Evolutionary conservation across 2,329 filamentous ascomycete genomes (phyloP).

Genomic region (Cladosporium sp.): DNA sequence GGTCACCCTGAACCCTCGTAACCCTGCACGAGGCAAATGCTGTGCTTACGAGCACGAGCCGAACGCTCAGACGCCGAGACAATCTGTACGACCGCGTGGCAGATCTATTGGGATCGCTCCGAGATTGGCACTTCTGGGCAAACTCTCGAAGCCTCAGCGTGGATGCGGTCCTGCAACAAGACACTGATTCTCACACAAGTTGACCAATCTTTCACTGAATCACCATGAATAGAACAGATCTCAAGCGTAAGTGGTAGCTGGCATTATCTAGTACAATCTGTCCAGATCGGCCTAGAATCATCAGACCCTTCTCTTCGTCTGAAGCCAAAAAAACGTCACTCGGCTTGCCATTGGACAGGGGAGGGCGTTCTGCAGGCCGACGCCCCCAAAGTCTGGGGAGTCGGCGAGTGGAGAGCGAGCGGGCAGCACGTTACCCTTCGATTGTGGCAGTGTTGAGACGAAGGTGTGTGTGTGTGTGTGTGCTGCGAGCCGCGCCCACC

Average conservation of each 20-base stretch:
- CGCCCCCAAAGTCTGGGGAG: not conserved
- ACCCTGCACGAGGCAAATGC: no score
- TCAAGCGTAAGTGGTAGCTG: not conserved
- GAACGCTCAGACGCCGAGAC: no score
- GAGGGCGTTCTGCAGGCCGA: not conserved
- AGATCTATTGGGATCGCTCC: no score
- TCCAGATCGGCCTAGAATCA: not conserved
- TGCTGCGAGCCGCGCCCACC: conserved; percentile 4
- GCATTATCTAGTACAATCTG: not conserved
- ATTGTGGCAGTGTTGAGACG: conserved; percentile 2
- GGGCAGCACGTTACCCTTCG: not conserved
- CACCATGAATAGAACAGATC: not conserved
- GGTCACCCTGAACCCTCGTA: no score
- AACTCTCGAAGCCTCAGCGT: not conserved
- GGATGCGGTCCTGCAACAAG: no score
- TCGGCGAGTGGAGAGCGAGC: not conserved
- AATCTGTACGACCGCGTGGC: no score
- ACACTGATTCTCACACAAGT: no score
- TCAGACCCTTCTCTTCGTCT: not conserved
- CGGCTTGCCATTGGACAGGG: not conserved
- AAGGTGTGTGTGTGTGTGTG: no score
- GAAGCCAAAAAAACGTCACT: not conserved
- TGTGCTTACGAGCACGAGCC: no score
- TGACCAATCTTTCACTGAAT: no score
- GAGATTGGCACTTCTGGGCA: not conserved